These are phyloP conservation scores for Naganishia sp. DNA, from an alignment of 1,284 basidiomycete genomes.

Conservation along the genomic window DNA sequence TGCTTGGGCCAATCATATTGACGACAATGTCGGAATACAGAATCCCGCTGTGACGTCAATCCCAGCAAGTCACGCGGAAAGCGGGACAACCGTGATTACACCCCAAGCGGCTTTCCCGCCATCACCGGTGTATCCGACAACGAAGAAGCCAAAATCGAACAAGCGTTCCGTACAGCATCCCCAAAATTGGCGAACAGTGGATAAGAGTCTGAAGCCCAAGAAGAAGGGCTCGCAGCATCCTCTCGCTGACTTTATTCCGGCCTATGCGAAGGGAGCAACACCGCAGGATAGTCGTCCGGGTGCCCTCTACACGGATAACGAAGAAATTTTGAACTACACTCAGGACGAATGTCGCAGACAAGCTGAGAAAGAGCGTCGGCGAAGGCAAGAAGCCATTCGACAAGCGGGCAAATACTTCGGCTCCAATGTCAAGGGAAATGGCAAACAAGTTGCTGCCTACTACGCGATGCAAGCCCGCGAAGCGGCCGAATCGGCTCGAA, in stretches of 20 bases:
- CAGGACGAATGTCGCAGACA: conserved; percentile 42
- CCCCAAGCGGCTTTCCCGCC: conserved; percentile 1
- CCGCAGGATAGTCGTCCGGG: conserved; percentile 38
- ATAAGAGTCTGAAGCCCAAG: conserved; percentile 32
- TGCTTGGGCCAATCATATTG: conserved; percentile 28
- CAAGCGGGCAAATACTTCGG: conserved; percentile 44
- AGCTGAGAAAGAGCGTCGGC: conserved; percentile 39
- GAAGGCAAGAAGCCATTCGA: conserved; percentile 44
- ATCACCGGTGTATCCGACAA: conserved; percentile 3
- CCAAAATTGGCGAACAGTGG: conserved; percentile 47
- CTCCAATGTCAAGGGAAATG: conserved; percentile 34
- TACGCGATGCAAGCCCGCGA: conserved; percentile 48
- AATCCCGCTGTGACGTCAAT: neutral
- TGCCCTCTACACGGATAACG: conserved; percentile 30
- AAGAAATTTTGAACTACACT: conserved; percentile 31
- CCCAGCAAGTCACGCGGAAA: no score
- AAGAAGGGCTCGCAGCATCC: conserved; percentile 35
- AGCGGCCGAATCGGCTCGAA: conserved; percentile 39
- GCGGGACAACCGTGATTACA: neutral
- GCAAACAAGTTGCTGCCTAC: conserved; percentile 43
- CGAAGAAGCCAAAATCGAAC: conserved; percentile 9
- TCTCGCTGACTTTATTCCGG: conserved; percentile 42
- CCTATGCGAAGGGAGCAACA: conserved; percentile 39
- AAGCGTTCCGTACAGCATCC: conserved; percentile 35
- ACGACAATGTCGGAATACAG: neutral